Percentiles rank a stretch among this genome's conserved stretches.
Conservation (phyloP, 1,284 basidiomycete species). For the Cutaneotrichosporon cyanovorans region DNA sequence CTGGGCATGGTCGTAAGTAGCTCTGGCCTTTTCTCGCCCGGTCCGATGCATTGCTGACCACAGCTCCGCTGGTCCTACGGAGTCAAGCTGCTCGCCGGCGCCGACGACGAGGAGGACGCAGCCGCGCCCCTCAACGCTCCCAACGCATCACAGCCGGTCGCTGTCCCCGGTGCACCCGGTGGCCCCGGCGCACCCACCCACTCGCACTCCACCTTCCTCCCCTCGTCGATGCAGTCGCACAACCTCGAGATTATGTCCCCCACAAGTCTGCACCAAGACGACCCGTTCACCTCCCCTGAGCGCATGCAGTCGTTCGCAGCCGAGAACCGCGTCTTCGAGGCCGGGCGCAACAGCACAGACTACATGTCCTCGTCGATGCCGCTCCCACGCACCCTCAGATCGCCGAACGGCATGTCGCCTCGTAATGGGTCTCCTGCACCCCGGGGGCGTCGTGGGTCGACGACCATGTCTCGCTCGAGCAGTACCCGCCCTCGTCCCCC, state of each 20-base stretch:
- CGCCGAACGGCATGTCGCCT: conserved; percentile 18
- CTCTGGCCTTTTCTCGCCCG: not conserved
- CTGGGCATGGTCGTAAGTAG: conserved; percentile 78
- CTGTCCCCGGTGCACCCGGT: not conserved
- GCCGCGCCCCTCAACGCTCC: not conserved
- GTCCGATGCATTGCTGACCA: not conserved
- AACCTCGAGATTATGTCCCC: conserved; percentile 18
- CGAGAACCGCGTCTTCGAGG: not conserved
- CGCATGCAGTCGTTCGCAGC: not conserved
- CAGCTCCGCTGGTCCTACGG: conserved; percentile 87
- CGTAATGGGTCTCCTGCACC: conserved; percentile 9
- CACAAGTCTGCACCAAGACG: conserved; percentile 23
- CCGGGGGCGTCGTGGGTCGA: not conserved
- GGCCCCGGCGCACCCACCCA: no score
- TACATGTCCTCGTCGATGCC: conserved; percentile 22
- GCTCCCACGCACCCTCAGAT: conserved; percentile 28
- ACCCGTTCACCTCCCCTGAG: conserved; percentile 29
- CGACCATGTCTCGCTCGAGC: not conserved
- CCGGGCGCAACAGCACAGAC: not conserved
- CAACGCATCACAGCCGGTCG: not conserved
- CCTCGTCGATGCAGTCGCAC: no score
- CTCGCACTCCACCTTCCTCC: no score
- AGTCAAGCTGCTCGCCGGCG: conserved; percentile 64
- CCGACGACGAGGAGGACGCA: conserved; percentile 50
- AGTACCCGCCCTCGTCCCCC: conserved; percentile 2